Evolutionary conservation across 2,329 filamentous ascomycete genomes (phyloP).

Genomic region (Alternaria hordeiaustralica): DNA sequence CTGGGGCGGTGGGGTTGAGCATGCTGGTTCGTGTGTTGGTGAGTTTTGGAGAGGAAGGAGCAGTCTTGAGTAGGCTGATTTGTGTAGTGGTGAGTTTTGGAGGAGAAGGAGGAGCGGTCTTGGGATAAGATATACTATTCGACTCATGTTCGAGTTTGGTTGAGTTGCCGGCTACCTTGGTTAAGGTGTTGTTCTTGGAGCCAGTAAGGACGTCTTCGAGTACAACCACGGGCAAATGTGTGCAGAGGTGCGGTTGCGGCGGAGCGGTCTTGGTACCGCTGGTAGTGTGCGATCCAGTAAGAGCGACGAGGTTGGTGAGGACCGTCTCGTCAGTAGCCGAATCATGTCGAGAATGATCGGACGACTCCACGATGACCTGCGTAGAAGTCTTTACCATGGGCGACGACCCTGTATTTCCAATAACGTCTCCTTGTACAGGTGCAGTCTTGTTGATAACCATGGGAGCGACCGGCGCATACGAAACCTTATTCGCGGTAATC

Average conservation of each 20-base stretch:
- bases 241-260: background rate
- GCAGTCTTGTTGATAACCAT: background rate
- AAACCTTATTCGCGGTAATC: background rate
- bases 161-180: background rate
- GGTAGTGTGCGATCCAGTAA: no score
- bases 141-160: background rate
- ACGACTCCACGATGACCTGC: background rate
- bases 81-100: background rate
- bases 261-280: background rate
- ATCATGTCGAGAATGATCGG: background rate
- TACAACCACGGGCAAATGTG: background rate
- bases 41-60: background rate
- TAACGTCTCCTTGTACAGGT: no score
- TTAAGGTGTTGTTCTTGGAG: background rate
- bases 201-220: background rate
- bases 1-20: background rate
- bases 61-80: background rate
- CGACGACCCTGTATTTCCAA: background rate
- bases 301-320: fast-evolving
- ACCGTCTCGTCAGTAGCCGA: fast-evolving
- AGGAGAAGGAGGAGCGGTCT: background rate
- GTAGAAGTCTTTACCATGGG: background rate
- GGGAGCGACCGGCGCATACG: background rate
- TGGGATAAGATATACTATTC: background rate
- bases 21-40: background rate